Conservation (phyloP, 1,139 yeast genomes). For the Scheffersomyces lignicola region DNA sequence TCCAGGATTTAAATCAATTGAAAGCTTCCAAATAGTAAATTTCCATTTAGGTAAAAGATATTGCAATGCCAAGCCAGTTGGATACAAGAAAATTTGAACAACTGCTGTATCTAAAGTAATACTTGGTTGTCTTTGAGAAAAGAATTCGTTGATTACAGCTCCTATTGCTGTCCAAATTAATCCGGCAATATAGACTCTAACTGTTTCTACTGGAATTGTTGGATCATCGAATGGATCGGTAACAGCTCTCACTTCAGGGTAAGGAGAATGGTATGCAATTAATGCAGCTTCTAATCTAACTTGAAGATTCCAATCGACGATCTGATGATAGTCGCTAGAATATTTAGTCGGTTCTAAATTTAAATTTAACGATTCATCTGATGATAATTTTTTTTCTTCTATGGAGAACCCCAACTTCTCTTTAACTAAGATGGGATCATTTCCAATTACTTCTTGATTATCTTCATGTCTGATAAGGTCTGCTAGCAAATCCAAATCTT, state of each 20-base stretch:
- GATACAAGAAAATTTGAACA: constrained; percentile 58
- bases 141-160: constrained; percentile 58
- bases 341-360: neutral
- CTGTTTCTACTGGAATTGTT: constrained; percentile 50
- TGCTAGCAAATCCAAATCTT: constrained; percentile 26
- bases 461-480: constrained; percentile 13
- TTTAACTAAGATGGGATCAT: neutral
- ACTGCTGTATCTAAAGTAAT: constrained; percentile 46
- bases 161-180: constrained; percentile 54
- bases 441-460: neutral
- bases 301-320: constrained; percentile 29
- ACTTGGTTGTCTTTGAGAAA: constrained; percentile 55
- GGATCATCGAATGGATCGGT: constrained; percentile 57
- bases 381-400: neutral
- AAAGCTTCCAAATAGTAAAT: constrained; percentile 33
- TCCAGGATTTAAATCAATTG: constrained; percentile 52
- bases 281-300: constrained; percentile 46
- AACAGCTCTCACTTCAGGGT: constrained; percentile 65
- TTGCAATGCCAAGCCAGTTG: constrained; percentile 49
- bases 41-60: constrained; percentile 48
- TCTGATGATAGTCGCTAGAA: constrained; percentile 2
- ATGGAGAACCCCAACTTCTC: neutral
- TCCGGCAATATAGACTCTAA: constrained; percentile 56
- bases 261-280: constrained; percentile 57
- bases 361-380: neutral